phyloP scores from a whole-genome alignment of 2,329 filamentous ascomycete genomes.

The Nigrospora oryzae region DNA sequence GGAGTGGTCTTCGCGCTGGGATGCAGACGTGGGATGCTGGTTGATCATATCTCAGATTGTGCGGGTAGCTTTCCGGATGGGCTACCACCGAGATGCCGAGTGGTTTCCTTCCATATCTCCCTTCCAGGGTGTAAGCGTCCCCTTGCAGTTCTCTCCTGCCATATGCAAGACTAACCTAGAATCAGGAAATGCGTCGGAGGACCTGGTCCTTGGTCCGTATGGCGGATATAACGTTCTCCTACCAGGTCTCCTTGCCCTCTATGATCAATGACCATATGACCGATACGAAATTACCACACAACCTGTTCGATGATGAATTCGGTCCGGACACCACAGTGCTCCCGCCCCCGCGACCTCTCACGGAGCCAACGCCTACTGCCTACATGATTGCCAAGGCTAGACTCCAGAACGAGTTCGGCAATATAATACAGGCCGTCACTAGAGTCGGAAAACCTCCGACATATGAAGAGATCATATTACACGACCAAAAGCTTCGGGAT shows the following conservation, averaged over 20 bases:
- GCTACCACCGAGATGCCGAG: conserved; percentile 69
- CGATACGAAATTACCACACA: conserved; percentile 67
- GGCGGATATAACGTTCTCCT: conserved; percentile 69
- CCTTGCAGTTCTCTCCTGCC: not conserved
- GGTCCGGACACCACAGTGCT: conserved; percentile 58
- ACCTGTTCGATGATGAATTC: conserved; percentile 76
- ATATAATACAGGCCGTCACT: conserved; percentile 59
- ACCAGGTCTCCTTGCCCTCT: conserved; percentile 44
- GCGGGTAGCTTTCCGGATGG: conserved; percentile 58
- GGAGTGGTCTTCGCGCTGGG: conserved; percentile 65
- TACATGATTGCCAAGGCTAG: conserved; percentile 71
- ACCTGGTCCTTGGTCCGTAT: conserved; percentile 66
- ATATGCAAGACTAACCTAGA: conserved; percentile 4
- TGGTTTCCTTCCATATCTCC: conserved; percentile 65
- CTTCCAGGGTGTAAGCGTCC: conserved; percentile 56
- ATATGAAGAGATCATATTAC: conserved; percentile 57
- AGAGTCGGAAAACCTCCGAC: conserved; percentile 44
- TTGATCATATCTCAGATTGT: conserved; percentile 47
- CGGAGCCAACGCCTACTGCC: conserved; percentile 66
- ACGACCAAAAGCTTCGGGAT: conserved; percentile 53
- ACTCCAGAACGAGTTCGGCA: conserved; percentile 60
- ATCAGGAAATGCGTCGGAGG: conserved; percentile 60
- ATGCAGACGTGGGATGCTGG: conserved; percentile 63
- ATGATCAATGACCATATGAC: conserved; percentile 70
- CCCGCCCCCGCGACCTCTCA: conserved; percentile 57